Evolutionary conservation across 371 early-diverging fungal genomes (phyloP), one percentile per base, ranked within the genome.

Genomic region (Rhizopus stolonifer): DNA sequence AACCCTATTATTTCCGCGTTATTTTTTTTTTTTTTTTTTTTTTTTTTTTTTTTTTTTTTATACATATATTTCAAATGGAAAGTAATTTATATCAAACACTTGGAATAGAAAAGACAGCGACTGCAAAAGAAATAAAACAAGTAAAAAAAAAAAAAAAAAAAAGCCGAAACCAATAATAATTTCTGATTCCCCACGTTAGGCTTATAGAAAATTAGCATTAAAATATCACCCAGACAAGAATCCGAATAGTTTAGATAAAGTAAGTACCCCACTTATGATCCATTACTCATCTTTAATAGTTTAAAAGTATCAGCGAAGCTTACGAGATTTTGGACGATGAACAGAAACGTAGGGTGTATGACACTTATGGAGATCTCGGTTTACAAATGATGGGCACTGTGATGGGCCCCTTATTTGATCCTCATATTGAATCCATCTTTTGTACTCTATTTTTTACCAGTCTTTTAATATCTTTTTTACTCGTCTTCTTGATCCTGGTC

Each of bases 331-430:
- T 72, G 48, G 74, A 85, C 25, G 90, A 93, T 56, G 82, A 84
- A 34, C 84, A 92, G 43, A 90, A 89, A 67, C 82, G 92, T 39
- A 65, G 76, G 33, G 79, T 88, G 9, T 93, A 95, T 65, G 93
- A 95, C 74, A 80, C 79, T 40, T 90, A 94, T 66, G 95, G 97
- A 29, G 92, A 93, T 58, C 74, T 86, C 29, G 95, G 95, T 5
- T 70, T 93, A 4, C 77, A 79, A 48, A 90, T 93, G 91, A 83
- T 90, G 64, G 87, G 81, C 18, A 76, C 84, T 1, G 78, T 88
- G 24, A 79, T 78, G 19, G 84, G 90, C 46, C 81, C 89, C 25
- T 67, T 88, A 48, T 77, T 93, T 55, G 89, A 92, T 68, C 90
- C 93, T 0, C 82, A 85, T 40, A 72, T 90, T 6, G 85, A 90